phyloP scores from a whole-genome alignment of 225 moss, liverwort and hornwort genomes.

The Bryum argenteum region DNA sequence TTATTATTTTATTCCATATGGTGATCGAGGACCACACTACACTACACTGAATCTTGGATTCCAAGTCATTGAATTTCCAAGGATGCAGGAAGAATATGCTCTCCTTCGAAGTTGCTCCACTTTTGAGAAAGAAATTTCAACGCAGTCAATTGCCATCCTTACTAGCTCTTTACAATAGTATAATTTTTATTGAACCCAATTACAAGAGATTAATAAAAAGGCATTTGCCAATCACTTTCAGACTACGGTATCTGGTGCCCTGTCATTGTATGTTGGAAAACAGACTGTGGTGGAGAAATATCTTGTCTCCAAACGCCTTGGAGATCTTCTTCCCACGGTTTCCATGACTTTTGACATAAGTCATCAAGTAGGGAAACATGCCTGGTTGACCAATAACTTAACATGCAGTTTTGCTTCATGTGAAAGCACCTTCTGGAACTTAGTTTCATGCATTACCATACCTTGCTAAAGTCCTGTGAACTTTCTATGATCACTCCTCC shows the following conservation, averaged over 20 bases:
- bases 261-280: too few species aligned
- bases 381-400: slow-evolving; percentile 18
- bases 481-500: background rate
- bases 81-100: slow-evolving; percentile 26
- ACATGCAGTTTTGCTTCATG: background rate
- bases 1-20: background rate
- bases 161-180: too few species aligned
- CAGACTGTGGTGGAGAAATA: too few species aligned
- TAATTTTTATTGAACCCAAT: too few species aligned
- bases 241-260: too few species aligned
- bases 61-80: slow-evolving; percentile 23
- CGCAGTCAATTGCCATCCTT: background rate
- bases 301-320: background rate
- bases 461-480: background rate
- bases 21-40: slow-evolving; percentile 32
- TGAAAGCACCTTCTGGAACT: slow-evolving; percentile 32
- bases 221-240: too few species aligned
- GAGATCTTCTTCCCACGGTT: background rate
- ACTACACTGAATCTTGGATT: slow-evolving; percentile 17
- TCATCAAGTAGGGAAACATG: background rate
- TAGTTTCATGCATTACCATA: background rate
- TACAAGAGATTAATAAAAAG: too few species aligned
- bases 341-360: background rate
- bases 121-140: too few species aligned
- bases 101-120: background rate